phyloP scores from a whole-genome alignment of 1,284 basidiomycete genomes.

The Ustilago tritici region DNA sequence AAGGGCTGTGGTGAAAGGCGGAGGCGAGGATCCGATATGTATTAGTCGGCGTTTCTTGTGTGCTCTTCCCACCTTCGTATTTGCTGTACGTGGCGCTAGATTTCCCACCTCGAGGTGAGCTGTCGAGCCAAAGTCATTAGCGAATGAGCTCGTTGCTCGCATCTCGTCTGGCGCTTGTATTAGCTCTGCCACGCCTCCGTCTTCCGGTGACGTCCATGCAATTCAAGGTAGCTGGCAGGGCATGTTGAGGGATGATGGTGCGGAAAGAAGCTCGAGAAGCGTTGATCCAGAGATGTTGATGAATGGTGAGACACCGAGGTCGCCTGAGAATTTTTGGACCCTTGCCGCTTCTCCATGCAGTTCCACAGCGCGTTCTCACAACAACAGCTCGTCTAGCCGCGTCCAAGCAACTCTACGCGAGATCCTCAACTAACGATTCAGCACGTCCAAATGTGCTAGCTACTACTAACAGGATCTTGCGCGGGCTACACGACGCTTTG shows the following conservation, averaged over 20 bases:
- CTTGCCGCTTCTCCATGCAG: conserved; percentile 10
- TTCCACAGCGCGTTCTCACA: conserved; percentile 4
- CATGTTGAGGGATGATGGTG: not conserved
- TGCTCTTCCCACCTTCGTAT: not conserved
- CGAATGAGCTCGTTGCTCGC: conserved; percentile 1
- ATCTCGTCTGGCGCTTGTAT: not conserved
- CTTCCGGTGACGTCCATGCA: not conserved
- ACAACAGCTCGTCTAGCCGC: not conserved
- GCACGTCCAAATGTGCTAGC: not conserved
- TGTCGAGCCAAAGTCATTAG: not conserved
- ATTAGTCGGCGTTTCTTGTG: conserved; percentile 24
- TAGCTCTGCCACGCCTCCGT: not conserved
- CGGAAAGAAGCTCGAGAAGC: not conserved
- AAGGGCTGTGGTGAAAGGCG: conserved; percentile 26
- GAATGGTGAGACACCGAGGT: not conserved
- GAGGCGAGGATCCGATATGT: conserved; percentile 28
- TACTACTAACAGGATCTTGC: not conserved
- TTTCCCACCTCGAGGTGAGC: not conserved
- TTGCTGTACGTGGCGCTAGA: not conserved
- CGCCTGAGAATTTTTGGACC: conserved; percentile 13
- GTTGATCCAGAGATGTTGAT: conserved; percentile 2
- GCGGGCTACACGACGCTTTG: not conserved
- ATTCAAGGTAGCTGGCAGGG: not conserved
- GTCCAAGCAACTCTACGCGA: conserved; percentile 17
- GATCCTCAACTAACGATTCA: not conserved